Base-by-base conservation (phyloP, 1,284 basidiomycete species). In the Ustilago nuda region DNA sequence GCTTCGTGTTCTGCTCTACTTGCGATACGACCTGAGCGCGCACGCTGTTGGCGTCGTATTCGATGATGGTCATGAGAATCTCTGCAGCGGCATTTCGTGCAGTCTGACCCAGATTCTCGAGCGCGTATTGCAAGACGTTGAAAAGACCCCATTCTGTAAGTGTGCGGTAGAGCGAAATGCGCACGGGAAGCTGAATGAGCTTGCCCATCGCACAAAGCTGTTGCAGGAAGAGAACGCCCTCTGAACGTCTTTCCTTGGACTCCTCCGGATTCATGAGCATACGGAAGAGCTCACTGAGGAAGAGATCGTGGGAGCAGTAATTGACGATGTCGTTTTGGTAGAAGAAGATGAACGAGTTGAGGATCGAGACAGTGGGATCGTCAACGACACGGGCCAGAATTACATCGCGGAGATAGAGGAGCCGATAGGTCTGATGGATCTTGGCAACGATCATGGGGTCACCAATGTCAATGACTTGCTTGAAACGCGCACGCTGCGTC, bases 291-390 rank as follows among this genome's bases (percentile, higher is more conserved):
- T 94, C 91, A 39, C 89, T 88, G 33, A 98, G 88, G 85, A 98
- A 92, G 6, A 87, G 84, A 6, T 90, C 90, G 83, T 89, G 89
- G 83, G 95, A 92, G 54, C 98, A 91, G 85, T 96, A 92, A 61
- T 89, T 91, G 84, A 98, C 94, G 83, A 99, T 98, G 87, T 99
- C 96, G 82, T 96, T 95, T 87, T 99, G 96, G 87, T 98, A 97
- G 89, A 96, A 99, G 85, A 98, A 96, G 85, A 99, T 94, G 87
- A 94, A 94, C 17, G 94, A 94, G 87, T 95, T 98, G 82, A 99
- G 90, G 80, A 98, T 94, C 81, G 95, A 95, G 88, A 98, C 97
- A 0, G 95, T 98, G 1, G 94, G 93, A 86, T 99, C 96, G 83
- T 99, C 96, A 52, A 98, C 90, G 2, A 93, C 91, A 8, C 96